Evolutionary conservation across 192 early-diverging fungal species (phyloP).

Genomic region (Backusella morwellensis): DNA sequence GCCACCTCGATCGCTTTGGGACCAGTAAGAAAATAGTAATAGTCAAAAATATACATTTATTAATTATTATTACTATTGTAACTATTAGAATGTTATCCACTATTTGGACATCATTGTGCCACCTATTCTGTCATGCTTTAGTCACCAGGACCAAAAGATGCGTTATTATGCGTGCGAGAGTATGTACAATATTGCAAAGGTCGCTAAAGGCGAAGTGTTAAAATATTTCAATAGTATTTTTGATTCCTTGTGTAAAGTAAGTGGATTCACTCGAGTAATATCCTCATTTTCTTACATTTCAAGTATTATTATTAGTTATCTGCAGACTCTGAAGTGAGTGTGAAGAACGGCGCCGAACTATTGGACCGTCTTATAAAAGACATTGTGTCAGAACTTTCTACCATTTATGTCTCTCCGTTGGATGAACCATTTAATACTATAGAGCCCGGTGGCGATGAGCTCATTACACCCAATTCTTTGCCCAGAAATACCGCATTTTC

Average conservation of each 20-base stretch:
- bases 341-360: constrained; percentile 93
- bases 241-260: constrained; percentile 91
- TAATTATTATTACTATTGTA: constrained; percentile 12
- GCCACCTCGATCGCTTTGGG: constrained; percentile 86
- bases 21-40: constrained; percentile 46
- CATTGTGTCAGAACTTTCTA: constrained; percentile 89
- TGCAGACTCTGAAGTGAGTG: constrained; percentile 85
- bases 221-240: constrained; percentile 96
- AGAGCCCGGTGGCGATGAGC: constrained; percentile 28
- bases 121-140: constrained; percentile 91
- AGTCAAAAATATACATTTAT: neutral
- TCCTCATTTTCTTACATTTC: neutral
- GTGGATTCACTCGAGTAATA: neutral
- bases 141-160: constrained; percentile 89
- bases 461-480: constrained; percentile 45
- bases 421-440: constrained; percentile 33
- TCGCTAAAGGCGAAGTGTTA: constrained; percentile 84
- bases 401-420: constrained; percentile 59
- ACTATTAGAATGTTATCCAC: constrained; percentile 48
- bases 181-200: constrained; percentile 98
- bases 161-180: constrained; percentile 98
- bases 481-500: constrained; percentile 78
- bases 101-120: constrained; percentile 83
- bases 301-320: constrained; percentile 53
- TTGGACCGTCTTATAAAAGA: constrained; percentile 95